Conservation (phyloP, 805 yeast species). For the Barnettozyma siamensis region DNA sequence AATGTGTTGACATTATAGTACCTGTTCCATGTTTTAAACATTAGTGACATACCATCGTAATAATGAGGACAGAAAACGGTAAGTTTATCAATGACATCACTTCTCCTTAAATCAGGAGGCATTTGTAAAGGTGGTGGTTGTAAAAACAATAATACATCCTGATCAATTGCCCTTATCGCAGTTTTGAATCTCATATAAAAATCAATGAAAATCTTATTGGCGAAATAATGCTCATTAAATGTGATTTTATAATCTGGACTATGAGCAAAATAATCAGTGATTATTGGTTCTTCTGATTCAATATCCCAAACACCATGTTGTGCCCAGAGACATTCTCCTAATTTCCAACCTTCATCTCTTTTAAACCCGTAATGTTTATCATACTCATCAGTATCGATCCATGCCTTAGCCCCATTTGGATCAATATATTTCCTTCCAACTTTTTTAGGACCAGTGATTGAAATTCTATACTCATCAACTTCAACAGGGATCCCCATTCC, state of each 20-base stretch:
- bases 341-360: conserved; percentile 57
- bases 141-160: conserved; percentile 50
- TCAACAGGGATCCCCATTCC: conserved; percentile 73
- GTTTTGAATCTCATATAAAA: conserved; percentile 48
- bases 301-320: conserved; percentile 73
- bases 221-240: conserved; percentile 50
- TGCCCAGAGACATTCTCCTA: conserved; percentile 78
- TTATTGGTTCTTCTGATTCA: conserved; percentile 30
- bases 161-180: conserved; percentile 41
- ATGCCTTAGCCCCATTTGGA: conserved; percentile 62
- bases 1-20: conserved; percentile 81
- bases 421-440: conserved; percentile 51
- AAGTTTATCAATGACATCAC: conserved; percentile 47
- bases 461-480: conserved; percentile 64
- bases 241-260: conserved; percentile 33
- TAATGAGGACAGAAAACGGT: conserved; percentile 84
- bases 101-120: conserved; percentile 60
- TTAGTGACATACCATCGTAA: conserved; percentile 89
- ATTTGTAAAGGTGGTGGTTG: conserved; percentile 78
- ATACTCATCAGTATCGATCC: conserved; percentile 52
- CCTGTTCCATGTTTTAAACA: conserved; percentile 88
- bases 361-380: conserved; percentile 70
- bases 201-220: conserved; percentile 59
- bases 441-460: conserved; percentile 73
- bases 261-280: conserved; percentile 46